Evolutionary conservation across 1,284 basidiomycete species (phyloP), one percentile per base, ranked within the genome.

Genomic region (Puccinia hordei): DNA sequence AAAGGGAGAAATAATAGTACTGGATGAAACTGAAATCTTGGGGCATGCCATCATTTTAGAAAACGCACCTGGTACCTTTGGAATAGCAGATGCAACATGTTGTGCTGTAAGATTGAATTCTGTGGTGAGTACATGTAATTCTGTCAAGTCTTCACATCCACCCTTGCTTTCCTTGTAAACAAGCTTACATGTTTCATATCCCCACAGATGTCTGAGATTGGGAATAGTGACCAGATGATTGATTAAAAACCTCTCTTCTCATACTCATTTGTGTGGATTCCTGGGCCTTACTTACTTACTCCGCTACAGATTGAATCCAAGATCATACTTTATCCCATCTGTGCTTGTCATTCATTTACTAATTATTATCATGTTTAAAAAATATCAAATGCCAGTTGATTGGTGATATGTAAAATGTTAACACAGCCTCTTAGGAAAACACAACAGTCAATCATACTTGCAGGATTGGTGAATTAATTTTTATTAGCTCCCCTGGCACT

Each of bases 31-130:
- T 27, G 33, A 41, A 41, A 41, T 74, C 49, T 46, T 61, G 15
- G 73, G 73, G 12, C 73, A 74, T 74, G 35, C 59, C 27, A 38
- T 74, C 35, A 59, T 59, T 30, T 30, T 61, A 8, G 35, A 74
- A 61, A 61, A 74, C 33, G 35, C 55, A 27, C 55, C 73, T 33
- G 73, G 73, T n/a, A 59, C 55, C 10, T 63, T 74, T 74, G 73
- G 73, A 63, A 74, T 74, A 27, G 35, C 19, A n/a, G 12, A 46
- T 12, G 73, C 55, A 30, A 74, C 73, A 24, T 59, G 55, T 38
- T 61, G 73, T 27, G 55, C 55, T 59, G 73, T 74, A 13, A 61
- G 24, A 15, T 63, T 74, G 53, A 74, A 63, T 46, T 35, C 38
- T 44, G 59, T 74, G 35, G 73, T 74, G 63, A 8, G 73, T 74